Evolutionary conservation across 352 stramenopile species (phyloP), one percentile per base, ranked within the genome.

Genomic region (Pythium coloratum): DNA sequence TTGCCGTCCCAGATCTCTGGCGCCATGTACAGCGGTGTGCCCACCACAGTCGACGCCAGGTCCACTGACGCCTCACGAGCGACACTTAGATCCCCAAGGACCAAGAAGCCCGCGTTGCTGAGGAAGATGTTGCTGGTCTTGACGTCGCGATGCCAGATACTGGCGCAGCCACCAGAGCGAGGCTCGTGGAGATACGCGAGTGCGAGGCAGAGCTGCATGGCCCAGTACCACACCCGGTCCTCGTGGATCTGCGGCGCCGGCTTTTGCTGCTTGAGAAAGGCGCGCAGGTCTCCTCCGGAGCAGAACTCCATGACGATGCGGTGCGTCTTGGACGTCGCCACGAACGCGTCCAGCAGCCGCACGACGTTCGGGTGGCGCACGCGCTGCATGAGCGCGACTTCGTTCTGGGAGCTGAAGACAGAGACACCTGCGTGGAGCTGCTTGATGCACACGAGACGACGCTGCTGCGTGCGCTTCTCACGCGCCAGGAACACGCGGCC

Each of bases 231-330:
- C 32, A 98, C 81, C 56, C 88, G 83, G 55, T 90, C 74, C 76
- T 98, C 91, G 32, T 61, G 62, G 20, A 75, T 65, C 40, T 50
- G 40, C 16, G 44, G 13, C n/a, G n/a, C 26, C 20, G 69, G 67
- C 40, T 61, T 55, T n/a, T 5, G 65, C 47, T 49, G 47, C 57
- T 49, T 60, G 6, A 91, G 44, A 55, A 84, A 81, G 3, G 64
- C 65, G 14, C 67, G 67, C n/a, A 90, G 50, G 53, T 91, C 81
- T 32, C 80, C 76, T 10, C 91, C 91, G 20, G 97, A 90, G 67
- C 89, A 98, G 65, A 96, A 98, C 51, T 95, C 87, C 94, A 98
- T 98, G 51, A 96, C 83, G 49, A 98, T 97, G 59, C n/a, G 88
- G 67, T 61, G 69, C 34, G 59, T 26, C 9, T 77, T 69, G 3